These are phyloP conservation scores for Echeveria elegans DNA, from an alignment of 164 flowering plant genomes.

Conservation along the genomic window DNA sequence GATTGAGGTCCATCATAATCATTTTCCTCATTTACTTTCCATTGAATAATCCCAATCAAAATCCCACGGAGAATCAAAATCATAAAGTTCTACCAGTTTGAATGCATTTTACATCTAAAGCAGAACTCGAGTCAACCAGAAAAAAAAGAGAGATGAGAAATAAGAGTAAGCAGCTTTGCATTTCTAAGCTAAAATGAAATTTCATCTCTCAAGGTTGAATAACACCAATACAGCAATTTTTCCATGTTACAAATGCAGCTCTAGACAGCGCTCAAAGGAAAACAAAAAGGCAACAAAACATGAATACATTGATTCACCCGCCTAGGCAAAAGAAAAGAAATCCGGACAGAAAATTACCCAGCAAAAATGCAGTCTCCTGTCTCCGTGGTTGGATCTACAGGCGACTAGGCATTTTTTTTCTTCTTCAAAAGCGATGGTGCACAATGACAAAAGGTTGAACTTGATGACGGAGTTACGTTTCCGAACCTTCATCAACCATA, in stretches of 20 bases:
- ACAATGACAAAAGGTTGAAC: background rate
- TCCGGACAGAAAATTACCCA: background rate
- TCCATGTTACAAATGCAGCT: background rate
- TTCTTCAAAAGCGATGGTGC: no score
- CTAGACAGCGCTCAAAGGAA: background rate
- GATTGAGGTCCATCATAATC: no score
- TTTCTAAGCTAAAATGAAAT: background rate
- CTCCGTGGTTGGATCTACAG: background rate
- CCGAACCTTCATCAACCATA: slow-evolving; percentile 49
- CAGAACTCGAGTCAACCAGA: background rate
- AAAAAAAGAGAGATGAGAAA: no score
- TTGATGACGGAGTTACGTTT: slow-evolving; percentile 17
- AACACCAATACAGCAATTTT: background rate
- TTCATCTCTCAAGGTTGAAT: background rate
- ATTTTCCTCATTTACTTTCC: no score
- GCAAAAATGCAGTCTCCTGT: background rate
- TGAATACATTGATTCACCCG: background rate
- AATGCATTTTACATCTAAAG: background rate
- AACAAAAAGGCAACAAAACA: background rate
- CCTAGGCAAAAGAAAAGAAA: background rate
- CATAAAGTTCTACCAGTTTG: no score
- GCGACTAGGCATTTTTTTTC: background rate
- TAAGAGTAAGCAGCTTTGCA: no score
- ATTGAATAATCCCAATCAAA: no score
- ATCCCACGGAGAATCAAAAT: no score